A percentile compares a stretch with the other conserved stretches of the same genome.
Evolutionary conservation across 2,329 filamentous ascomycete genomes (phyloP).

Genomic region (Aspergillus sp.): DNA sequence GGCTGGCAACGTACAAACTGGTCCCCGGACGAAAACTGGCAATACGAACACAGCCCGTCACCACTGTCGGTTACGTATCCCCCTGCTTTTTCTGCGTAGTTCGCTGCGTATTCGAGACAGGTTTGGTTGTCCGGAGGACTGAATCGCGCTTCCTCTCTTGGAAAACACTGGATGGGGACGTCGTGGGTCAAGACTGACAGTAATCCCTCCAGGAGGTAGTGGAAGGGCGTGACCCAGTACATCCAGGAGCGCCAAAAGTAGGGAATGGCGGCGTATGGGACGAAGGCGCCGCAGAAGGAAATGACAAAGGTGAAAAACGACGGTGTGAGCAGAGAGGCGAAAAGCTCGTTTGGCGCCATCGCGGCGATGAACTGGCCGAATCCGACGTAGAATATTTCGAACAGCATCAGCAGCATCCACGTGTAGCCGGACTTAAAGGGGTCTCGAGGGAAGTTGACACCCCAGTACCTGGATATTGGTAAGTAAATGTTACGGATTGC

Average conservation of each 20-base stretch:
- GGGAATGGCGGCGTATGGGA: constrained; percentile 55
- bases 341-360: constrained; percentile 55
- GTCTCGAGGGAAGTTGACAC: constrained; percentile 43
- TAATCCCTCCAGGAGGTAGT: constrained; percentile 56
- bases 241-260: constrained; percentile 58
- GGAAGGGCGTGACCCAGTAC: constrained; percentile 60
- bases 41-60: constrained; percentile 54
- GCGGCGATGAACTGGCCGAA: constrained; percentile 61
- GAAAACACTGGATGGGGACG: constrained; percentile 46
- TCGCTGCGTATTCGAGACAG: constrained; percentile 51
- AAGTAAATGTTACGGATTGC: constrained; percentile 1
- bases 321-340: constrained; percentile 58
- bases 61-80: constrained; percentile 52
- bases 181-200: constrained; percentile 48
- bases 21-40: constrained; percentile 53
- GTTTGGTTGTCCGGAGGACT: constrained; percentile 48
- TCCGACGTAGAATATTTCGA: constrained; percentile 56
- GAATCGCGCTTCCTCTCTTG: constrained; percentile 53
- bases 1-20: constrained; percentile 41
- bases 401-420: constrained; percentile 57
- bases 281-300: constrained; percentile 65
- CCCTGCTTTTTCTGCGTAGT: constrained; percentile 45
- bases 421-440: constrained; percentile 52
- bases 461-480: constrained; percentile 39
- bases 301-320: constrained; percentile 61